phyloP scores from a whole-genome alignment of 352 stramenopile genomes.

The Globisporangium iwayamae region DNA sequence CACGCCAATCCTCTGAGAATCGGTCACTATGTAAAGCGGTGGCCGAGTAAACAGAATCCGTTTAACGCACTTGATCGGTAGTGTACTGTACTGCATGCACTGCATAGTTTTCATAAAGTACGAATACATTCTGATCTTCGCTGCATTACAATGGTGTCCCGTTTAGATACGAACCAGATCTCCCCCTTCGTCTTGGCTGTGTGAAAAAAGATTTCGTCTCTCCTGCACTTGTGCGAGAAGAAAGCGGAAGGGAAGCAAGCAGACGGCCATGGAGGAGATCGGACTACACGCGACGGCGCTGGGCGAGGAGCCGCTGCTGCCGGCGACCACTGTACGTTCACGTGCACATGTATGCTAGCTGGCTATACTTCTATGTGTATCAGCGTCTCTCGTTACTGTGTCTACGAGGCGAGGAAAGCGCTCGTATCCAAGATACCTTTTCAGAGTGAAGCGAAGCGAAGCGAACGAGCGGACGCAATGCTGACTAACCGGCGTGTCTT shows the following conservation, averaged over 20 bases:
- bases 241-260: constrained; percentile 12
- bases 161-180: background rate
- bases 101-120: background rate
- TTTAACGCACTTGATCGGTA: too few species aligned
- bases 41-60: too few species aligned
- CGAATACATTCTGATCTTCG: background rate
- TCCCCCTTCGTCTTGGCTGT: constrained; percentile 2
- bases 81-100: background rate
- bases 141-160: background rate
- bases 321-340: constrained; percentile 35
- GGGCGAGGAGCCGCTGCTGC: constrained; percentile 56
- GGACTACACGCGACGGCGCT: constrained; percentile 29
- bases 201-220: constrained; percentile 14
- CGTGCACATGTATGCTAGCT: background rate
- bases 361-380: background rate
- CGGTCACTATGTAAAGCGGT: too few species aligned
- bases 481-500: background rate
- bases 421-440: background rate
- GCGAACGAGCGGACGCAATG: background rate
- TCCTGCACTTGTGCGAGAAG: background rate
- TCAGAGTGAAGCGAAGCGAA: background rate
- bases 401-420: background rate
- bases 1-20: too few species aligned
- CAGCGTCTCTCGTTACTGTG: too few species aligned
- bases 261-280: constrained; percentile 55